These are phyloP conservation scores for Colletotrichum limetticola DNA, from an alignment of 2,329 filamentous ascomycete species.

Conservation along the genomic window DNA sequence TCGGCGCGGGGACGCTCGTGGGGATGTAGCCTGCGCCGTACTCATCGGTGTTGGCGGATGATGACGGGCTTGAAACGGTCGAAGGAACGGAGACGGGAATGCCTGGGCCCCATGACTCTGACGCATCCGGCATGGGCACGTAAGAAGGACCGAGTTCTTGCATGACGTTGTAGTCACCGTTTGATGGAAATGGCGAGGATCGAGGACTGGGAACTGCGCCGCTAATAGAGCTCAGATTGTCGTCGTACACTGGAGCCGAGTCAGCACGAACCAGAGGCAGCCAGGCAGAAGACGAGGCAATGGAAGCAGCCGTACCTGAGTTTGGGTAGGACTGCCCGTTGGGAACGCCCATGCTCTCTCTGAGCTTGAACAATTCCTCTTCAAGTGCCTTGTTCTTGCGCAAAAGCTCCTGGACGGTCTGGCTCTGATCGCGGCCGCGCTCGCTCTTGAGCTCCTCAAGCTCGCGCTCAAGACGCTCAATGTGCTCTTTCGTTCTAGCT, in stretches of 20 bases:
- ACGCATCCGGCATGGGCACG: slow-evolving; percentile 52
- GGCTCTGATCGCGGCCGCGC: slow-evolving; percentile 59
- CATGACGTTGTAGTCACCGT: slow-evolving; percentile 54
- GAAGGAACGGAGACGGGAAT: slow-evolving; percentile 58
- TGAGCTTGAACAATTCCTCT: slow-evolving; percentile 59
- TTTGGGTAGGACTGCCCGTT: slow-evolving; percentile 53
- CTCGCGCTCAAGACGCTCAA: slow-evolving; percentile 79
- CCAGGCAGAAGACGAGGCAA: slow-evolving; percentile 34
- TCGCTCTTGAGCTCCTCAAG: slow-evolving; percentile 75
- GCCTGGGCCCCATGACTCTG: slow-evolving; percentile 58
- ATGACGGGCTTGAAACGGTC: slow-evolving; percentile 63
- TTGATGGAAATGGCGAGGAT: slow-evolving; percentile 55
- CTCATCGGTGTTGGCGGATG: slow-evolving; percentile 59
- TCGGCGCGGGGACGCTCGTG: slow-evolving; percentile 57
- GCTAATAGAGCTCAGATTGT: slow-evolving; percentile 50
- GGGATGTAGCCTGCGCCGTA: slow-evolving; percentile 59
- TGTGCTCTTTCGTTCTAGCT: slow-evolving; percentile 87
- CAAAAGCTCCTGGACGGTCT: slow-evolving; percentile 62
- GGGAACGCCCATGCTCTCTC: slow-evolving; percentile 56
- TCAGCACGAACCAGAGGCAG: slow-evolving; percentile 32
- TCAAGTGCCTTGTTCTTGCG: slow-evolving; percentile 65
- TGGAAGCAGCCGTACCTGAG: slow-evolving; percentile 48
- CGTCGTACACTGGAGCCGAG: slow-evolving; percentile 51
- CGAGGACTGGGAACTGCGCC: slow-evolving; percentile 56
- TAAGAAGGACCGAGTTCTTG: slow-evolving; percentile 55